Evolutionary conservation across 148 eudicot species (phyloP).

Genomic region (Silene uniflora): DNA sequence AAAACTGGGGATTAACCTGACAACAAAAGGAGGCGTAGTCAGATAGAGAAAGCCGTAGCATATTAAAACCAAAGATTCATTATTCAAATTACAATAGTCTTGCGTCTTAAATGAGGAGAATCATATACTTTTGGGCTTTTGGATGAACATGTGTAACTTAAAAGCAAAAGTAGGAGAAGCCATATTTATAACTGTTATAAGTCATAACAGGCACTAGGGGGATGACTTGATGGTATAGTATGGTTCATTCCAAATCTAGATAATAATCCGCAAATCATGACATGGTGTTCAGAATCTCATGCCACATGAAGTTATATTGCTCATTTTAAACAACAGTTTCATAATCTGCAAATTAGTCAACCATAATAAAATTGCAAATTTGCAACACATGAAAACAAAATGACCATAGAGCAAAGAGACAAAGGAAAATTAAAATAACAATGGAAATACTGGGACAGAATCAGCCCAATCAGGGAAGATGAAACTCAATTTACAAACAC

Average conservation of each 20-base stretch:
- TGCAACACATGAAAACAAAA: neutral
- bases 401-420: neutral
- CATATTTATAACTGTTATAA: neutral
- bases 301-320: neutral
- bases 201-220: neutral
- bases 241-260: neutral
- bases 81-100: neutral
- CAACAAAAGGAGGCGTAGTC: constrained; percentile 21
- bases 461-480: neutral
- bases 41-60: neutral
- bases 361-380: neutral
- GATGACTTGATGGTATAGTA: neutral
- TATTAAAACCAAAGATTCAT: neutral
- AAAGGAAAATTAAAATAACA: neutral
- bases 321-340: neutral
- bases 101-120: neutral
- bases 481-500: neutral
- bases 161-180: neutral
- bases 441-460: constrained; percentile 4
- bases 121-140: neutral
- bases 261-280: neutral
- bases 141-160: neutral
- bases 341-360: neutral
- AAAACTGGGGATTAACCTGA: constrained; percentile 99
- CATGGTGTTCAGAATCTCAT: neutral